phyloP scores from a whole-genome alignment of 208 protist genomes.

The Wallacemonas sp. region DNA sequence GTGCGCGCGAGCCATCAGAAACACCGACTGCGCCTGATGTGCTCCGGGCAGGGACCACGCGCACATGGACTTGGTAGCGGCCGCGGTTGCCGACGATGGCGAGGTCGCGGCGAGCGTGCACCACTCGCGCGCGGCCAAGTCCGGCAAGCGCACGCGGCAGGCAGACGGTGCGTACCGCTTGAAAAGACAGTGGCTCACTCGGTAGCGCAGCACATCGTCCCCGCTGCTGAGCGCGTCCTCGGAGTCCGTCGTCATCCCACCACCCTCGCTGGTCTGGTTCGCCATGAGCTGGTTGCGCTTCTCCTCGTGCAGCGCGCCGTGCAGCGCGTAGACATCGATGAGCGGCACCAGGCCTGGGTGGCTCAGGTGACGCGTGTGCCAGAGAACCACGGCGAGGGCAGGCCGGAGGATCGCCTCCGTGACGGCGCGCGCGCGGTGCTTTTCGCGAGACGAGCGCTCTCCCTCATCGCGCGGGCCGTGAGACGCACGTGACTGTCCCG shows the following conservation, averaged over 20 bases:
- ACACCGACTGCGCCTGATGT: constrained; percentile 17
- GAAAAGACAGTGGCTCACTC: not conserved
- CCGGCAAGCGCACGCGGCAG: not conserved
- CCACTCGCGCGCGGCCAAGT: not conserved
- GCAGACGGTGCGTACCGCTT: not conserved
- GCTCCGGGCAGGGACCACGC: not conserved
- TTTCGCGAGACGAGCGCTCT: too few relatives aligned
- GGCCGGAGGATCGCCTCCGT: not conserved
- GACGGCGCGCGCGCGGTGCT: not conserved
- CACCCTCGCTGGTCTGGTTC: not conserved
- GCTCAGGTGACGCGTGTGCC: constrained; percentile 12
- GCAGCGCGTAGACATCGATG: constrained; percentile 25
- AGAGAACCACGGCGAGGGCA: constrained; percentile 2
- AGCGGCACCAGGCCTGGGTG: constrained; percentile 19
- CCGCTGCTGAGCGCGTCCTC: not conserved
- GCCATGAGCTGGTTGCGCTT: constrained; percentile 10
- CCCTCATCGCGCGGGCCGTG: constrained; percentile 2
- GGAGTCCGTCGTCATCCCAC: constrained; percentile 2
- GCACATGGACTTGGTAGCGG: not conserved
- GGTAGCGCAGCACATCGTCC: constrained; percentile 7
- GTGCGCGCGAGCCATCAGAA: constrained; percentile 34
- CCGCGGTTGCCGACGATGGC: not conserved
- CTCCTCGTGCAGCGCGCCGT: constrained; percentile 14
- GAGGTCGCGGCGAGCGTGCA: not conserved
- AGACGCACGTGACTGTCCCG: not conserved